A percentile compares a stretch with the other conserved stretches of the same genome.
phyloP scores from a whole-genome alignment of 202 grass and related monocot species.

The Hordeum pubiflorum region DNA sequence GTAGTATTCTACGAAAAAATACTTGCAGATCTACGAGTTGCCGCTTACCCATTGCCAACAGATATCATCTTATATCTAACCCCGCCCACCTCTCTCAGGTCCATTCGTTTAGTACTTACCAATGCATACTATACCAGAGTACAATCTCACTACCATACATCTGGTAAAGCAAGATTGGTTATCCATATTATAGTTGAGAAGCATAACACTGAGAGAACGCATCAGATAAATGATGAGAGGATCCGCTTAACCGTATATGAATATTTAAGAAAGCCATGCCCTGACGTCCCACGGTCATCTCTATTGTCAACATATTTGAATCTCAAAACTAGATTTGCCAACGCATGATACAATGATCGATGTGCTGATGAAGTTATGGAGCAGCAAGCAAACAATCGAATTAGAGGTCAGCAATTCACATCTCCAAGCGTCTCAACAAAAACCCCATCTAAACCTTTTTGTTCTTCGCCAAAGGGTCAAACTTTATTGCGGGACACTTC shows the following conservation, averaged over 20 bases:
- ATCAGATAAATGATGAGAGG: background rate
- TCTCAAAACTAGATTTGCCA: background rate
- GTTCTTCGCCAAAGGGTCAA: background rate
- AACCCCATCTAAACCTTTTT: background rate
- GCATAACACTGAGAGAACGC: background rate
- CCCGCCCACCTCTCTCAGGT: background rate
- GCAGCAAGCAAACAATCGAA: background rate
- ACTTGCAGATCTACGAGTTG: background rate
- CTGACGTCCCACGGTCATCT: background rate
- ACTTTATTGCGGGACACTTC: background rate
- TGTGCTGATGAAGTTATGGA: background rate
- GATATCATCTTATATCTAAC: background rate
- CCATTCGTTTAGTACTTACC: background rate
- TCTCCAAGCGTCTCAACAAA: background rate
- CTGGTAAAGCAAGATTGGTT: conserved; percentile 1
- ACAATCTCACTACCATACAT: background rate
- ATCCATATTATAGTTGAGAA: conserved; percentile 1
- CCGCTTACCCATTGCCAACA: background rate
- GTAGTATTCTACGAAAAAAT: background rate
- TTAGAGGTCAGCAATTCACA: background rate
- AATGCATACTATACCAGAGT: background rate
- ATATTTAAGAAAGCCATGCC: background rate
- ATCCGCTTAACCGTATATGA: background rate
- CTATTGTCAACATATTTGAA: background rate
- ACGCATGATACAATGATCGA: background rate